These are phyloP conservation scores for Anisodus acutangulus DNA, from an alignment of 257 asterid species.

Conservation along the genomic window DNA sequence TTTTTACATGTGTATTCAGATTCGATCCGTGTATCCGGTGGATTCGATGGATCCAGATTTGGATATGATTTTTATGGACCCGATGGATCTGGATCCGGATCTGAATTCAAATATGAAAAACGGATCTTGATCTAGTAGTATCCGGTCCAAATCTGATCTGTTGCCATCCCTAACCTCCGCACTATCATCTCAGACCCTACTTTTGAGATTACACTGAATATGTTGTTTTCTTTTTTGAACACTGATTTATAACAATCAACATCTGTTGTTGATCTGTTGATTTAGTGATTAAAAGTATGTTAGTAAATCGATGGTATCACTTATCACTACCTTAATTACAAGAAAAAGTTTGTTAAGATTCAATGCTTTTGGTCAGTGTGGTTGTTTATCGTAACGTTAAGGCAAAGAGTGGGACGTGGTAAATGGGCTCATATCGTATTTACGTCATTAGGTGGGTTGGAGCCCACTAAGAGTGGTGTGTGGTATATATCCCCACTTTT, in stretches of 20 bases:
- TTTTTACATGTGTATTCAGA: no score
- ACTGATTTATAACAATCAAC: background rate
- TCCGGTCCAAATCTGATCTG: no score
- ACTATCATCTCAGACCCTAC: no score
- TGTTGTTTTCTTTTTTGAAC: background rate
- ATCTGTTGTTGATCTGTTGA: background rate
- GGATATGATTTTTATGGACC: no score
- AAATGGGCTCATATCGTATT: constrained; percentile 44
- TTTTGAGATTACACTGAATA: no score
- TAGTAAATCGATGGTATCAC: background rate
- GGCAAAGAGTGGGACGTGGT: constrained; percentile 2
- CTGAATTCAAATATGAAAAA: no score
- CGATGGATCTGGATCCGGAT: no score
- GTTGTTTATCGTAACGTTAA: constrained; percentile 15
- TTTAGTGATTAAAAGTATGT: background rate
- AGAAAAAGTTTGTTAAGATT: background rate
- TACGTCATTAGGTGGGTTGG: constrained; percentile 59
- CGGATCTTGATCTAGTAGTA: no score
- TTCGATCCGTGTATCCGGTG: no score
- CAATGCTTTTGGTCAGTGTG: background rate
- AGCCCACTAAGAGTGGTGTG: constrained; percentile 63
- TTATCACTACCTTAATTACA: background rate
- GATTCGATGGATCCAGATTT: no score
- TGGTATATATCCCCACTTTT: constrained; percentile 34
- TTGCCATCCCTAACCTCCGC: no score